phyloP scores from a whole-genome alignment of 2,329 filamentous ascomycete genomes.

The Fonsecaea nubica region DNA sequence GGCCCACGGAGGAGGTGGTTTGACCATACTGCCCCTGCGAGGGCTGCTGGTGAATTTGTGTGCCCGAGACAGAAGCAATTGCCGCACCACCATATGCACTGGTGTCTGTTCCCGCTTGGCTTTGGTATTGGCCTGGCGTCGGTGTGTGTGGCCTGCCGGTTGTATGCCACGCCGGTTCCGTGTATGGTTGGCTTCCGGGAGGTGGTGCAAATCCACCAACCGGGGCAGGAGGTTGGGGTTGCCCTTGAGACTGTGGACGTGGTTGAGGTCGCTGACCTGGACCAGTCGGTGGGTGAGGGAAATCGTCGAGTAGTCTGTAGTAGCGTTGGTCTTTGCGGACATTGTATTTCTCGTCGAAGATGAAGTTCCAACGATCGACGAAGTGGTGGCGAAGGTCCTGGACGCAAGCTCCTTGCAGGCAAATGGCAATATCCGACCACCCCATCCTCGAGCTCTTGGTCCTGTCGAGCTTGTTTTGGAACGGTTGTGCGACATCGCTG shows the following conservation, averaged over 20 bases:
- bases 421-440: slow-evolving; percentile 86
- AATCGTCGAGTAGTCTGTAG: slow-evolving; percentile 45
- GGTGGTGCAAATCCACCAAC: slow-evolving; percentile 31
- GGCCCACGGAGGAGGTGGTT: slow-evolving; percentile 3
- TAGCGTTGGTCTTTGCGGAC: slow-evolving; percentile 62
- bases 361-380: slow-evolving; percentile 88
- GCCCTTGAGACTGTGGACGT: slow-evolving; percentile 46
- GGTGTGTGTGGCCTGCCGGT: slow-evolving; percentile 35
- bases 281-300: slow-evolving; percentile 42
- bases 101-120: slow-evolving; percentile 11
- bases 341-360: slow-evolving; percentile 81
- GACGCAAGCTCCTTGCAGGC: slow-evolving; percentile 75
- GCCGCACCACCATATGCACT: slow-evolving; percentile 7
- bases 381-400: slow-evolving; percentile 80
- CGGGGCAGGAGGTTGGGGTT: slow-evolving; percentile 40
- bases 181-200: slow-evolving; percentile 37
- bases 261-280: slow-evolving; percentile 43
- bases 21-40: slow-evolving; percentile 13
- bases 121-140: slow-evolving; percentile 17
- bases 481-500: slow-evolving; percentile 75
- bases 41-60: slow-evolving; percentile 11
- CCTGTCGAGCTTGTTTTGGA: slow-evolving; percentile 85
- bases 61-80: slow-evolving; percentile 9
- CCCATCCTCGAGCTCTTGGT: slow-evolving; percentile 84
- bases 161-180: slow-evolving; percentile 38